Base-by-base conservation (phyloP, 2,329 filamentous ascomycete species). In the Xylariaceae sp. region DNA sequence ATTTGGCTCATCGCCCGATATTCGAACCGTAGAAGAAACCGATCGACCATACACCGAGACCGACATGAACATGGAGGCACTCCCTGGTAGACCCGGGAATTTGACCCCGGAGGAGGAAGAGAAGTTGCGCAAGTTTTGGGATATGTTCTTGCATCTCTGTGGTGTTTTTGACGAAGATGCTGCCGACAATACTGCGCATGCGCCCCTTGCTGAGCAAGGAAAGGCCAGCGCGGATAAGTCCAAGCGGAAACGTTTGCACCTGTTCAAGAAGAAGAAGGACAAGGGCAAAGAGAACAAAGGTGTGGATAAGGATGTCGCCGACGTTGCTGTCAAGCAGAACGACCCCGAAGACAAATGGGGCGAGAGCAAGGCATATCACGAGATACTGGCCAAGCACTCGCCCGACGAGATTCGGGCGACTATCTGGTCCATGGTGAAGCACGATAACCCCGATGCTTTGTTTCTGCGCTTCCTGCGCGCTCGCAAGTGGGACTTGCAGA, bases 401-500 rank as follows among this genome's bases (percentile, higher is more conserved):
- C 90, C 93, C 0, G 90, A 95, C 68, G 82, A 88, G 49, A 84
- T 99, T 65, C 85, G 92, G 55, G 79, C 81, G 13, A 87, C 92
- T 0, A 89, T 97, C 71, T 97, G 94, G 94, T 83, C 78, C 66
- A 96, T 97, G 91, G 84, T 93, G 60, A 99, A 97, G 78, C 88
- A 94, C 69, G 94, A 99, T 71, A 86, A 97, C 71, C 94, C 94
- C 0, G 94, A 99, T 75, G 88, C 88, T 2, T 78, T 95, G 15
- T 77, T 93, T 13, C 77, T 96, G 59, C 86, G 92, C 48, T 96
- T 96, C 74, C 78, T 96, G 58, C 82, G 92, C 55, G 92, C 92
- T n/a, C 82, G 92, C 51, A 96, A 96, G 75, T 99, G 94, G 94
- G 91, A 99, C 71, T 86, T 96, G 15, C 88, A 96, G 55, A 92